These are phyloP conservation scores for Talaromyces verruculosus DNA, from an alignment of 2,329 filamentous ascomycete genomes.

Conservation along the genomic window DNA sequence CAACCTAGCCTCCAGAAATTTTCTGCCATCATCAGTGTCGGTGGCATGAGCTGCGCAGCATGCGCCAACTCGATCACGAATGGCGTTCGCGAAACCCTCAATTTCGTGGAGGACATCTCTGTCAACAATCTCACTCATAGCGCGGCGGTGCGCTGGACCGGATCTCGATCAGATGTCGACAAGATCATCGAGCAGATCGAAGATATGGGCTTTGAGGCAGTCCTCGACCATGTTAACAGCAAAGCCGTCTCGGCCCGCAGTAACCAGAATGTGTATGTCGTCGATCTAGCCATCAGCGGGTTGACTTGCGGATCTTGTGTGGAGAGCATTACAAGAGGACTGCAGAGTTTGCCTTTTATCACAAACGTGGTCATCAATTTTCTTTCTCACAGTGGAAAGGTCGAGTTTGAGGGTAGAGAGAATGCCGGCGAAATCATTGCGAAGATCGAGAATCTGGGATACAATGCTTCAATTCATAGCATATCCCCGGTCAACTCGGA, in stretches of 20 bases:
- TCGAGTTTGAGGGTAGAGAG: conserved; percentile 38
- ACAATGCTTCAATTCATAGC: conserved; percentile 58
- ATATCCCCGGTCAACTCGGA: conserved; percentile 45
- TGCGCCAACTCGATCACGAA: conserved; percentile 53
- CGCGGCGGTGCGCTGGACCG: conserved; percentile 50
- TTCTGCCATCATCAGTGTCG: conserved; percentile 49
- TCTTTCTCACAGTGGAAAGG: conserved; percentile 49
- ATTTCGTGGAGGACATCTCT: conserved; percentile 50
- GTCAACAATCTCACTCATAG: conserved; percentile 55
- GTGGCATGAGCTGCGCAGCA: conserved; percentile 59
- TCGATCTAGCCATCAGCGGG: conserved; percentile 53
- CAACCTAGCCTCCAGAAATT: not conserved
- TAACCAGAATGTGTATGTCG: conserved; percentile 31
- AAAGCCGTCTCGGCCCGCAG: not conserved
- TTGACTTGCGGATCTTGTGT: conserved; percentile 61
- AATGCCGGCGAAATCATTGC: conserved; percentile 49
- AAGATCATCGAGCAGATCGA: conserved; percentile 53
- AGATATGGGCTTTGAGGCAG: conserved; percentile 65
- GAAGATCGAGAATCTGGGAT: conserved; percentile 62
- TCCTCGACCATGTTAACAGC: conserved; percentile 38
- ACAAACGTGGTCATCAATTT: conserved; percentile 51
- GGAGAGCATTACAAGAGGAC: conserved; percentile 48
- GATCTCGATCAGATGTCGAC: conserved; percentile 45
- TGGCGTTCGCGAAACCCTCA: conserved; percentile 44
- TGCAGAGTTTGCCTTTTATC: conserved; percentile 50